Percentiles rank a stretch among this genome's conserved stretches.
phyloP scores from a whole-genome alignment of 2,329 filamentous ascomycete genomes.

The Clarireedia paspali region DNA sequence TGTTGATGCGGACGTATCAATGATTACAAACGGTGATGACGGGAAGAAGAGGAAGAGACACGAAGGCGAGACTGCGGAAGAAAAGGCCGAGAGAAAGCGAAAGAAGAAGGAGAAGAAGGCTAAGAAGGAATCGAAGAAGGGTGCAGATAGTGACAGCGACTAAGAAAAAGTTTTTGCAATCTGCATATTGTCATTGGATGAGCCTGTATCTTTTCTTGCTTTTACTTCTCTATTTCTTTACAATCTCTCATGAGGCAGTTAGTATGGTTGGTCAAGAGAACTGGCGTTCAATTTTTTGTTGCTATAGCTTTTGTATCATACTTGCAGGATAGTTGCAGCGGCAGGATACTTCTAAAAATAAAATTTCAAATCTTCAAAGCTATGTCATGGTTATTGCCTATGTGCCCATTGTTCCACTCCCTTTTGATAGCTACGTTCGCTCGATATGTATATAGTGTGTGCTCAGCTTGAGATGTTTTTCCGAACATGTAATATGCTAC shows the following conservation, averaged over 20 bases:
- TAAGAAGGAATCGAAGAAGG: conserved; percentile 43
- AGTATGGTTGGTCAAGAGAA: neutral
- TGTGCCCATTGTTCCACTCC: neutral
- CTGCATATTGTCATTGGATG: neutral
- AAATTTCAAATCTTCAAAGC: neutral
- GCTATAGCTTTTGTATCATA: conserved; percentile 16
- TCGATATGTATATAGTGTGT: neutral
- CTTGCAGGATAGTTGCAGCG: conserved; percentile 17
- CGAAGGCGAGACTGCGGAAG: conserved; percentile 66
- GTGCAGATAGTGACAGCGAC: conserved; percentile 39
- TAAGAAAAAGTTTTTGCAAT: conserved; percentile 23
- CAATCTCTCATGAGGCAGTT: neutral
- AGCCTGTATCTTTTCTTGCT: neutral
- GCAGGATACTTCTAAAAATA: neutral
- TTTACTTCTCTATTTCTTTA: neutral
- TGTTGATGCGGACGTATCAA: conserved; percentile 36
- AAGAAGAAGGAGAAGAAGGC: conserved; percentile 46
- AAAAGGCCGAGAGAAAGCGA: conserved; percentile 45
- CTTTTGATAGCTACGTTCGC: neutral
- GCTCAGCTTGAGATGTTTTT: no score
- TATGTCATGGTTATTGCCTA: neutral
- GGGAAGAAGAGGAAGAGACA: conserved; percentile 76
- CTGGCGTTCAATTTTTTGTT: neutral
- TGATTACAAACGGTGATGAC: conserved; percentile 46
- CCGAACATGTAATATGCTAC: no score